phyloP scores from a whole-genome alignment of 2,329 filamentous ascomycete species.

The Aspergillaceae sp. region DNA sequence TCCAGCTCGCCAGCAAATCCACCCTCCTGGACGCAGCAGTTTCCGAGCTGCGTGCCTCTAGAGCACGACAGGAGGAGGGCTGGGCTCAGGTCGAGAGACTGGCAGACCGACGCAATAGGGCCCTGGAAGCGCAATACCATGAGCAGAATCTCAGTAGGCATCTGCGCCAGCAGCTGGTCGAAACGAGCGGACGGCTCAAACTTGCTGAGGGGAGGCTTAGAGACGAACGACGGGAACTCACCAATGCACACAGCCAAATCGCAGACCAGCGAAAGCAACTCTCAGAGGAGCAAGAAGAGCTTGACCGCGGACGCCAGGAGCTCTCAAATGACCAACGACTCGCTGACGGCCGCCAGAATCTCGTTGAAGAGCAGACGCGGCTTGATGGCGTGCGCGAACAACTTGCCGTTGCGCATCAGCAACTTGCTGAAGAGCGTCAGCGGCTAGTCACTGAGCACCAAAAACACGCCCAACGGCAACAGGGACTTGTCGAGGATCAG shows the following conservation, averaged over 20 bases:
- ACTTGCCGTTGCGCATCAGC: background rate
- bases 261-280: background rate
- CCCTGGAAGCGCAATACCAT: background rate
- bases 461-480: background rate
- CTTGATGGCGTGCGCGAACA: background rate
- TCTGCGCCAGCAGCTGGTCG: slow-evolving; percentile 4
- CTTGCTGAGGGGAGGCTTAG: background rate
- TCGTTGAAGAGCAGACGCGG: background rate
- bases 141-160: background rate
- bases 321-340: background rate
- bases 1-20: slow-evolving; percentile 1
- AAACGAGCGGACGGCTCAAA: slow-evolving; percentile 1
- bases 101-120: background rate
- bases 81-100: slow-evolving; percentile 1
- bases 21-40: slow-evolving; percentile 1
- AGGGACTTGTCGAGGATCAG: background rate
- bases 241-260: slow-evolving; percentile 1
- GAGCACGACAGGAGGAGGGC: slow-evolving; percentile 2
- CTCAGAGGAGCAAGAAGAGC: background rate
- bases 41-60: slow-evolving; percentile 4
- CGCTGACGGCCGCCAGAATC: background rate
- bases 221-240: background rate
- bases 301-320: background rate
- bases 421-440: background rate
- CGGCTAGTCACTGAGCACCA: background rate